Base-by-base conservation (phyloP, 2,329 filamentous ascomycete species). In the Rhynchosporium agropyri region DNA sequence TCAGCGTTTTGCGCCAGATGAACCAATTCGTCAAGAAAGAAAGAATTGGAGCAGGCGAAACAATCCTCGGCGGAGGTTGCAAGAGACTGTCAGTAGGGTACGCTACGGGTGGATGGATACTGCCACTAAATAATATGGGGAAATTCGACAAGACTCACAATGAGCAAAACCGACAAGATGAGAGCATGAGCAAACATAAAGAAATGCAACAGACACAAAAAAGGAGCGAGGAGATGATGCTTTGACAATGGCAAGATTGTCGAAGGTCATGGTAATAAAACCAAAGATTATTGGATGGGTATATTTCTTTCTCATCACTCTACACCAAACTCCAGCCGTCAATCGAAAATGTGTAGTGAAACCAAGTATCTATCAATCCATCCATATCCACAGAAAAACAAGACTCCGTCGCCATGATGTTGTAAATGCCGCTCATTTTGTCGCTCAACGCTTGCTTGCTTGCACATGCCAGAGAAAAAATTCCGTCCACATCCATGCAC, bases 341-440 rank as follows among this genome's bases (percentile, higher is more conserved):
- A 29, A 51, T 53, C 38, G 49, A 38, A 53, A 36, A 38, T n/a
- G 36, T 31, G 49, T 53, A 53, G 31, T 53, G 49, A 53, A 53
- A 36, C 42, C 36, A 53, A 53, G 15, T 48, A 38, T 59, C 57
- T 49, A 59, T 50, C 57, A 40, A 59, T 50, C 45, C 45, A 28
- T 59, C 33, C 53, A 40, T 55, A 12, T 26, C 26, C 26, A 29
- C 10, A 62, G 2, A 45, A 54, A 63, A 62, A 31, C 43, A 61
- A 64, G 66, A 70, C 69, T 69, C 69, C 69, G 56, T 69, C 69
- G 68, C 69, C 61, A 70, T 70, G 68, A 66, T 68, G 42, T 61
- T 65, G 63, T 68, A 69, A 67, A 69, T 67, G 63, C 64, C 59
- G 54, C 59, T 67, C 55, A 54, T 20, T 38, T 61, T 43, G 33